Evolutionary conservation across 192 early-diverging fungal genomes (phyloP).

Genomic region (Podila epigama): DNA sequence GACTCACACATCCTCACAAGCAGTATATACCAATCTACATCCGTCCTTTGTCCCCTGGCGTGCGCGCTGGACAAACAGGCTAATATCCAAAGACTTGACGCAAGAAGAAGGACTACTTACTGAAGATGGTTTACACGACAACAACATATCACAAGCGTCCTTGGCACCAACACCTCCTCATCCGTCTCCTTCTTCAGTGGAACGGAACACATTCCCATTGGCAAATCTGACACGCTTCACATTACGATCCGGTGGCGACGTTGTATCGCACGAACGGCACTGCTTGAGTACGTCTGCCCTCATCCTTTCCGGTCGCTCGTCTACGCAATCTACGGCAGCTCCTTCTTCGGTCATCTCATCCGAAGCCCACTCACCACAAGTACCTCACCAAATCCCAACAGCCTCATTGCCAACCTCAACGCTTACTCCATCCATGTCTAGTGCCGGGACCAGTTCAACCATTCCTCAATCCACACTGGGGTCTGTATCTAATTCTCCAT

Average conservation of each 20-base stretch:
- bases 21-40: neutral
- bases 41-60: constrained; percentile 4
- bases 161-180: too few species aligned
- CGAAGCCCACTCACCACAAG: too few species aligned
- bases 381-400: neutral
- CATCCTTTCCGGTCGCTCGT: constrained; percentile 25
- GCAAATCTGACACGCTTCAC: constrained; percentile 11
- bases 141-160: neutral
- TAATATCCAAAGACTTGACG: too few species aligned
- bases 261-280: constrained; percentile 18
- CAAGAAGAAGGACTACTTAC: neutral
- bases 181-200: too few species aligned
- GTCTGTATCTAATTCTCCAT: neutral
- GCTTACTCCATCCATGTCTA: neutral
- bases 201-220: neutral
- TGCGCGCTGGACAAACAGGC: constrained; percentile 15
- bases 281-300: constrained; percentile 8
- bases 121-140: neutral
- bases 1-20: neutral
- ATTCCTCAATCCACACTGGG: neutral
- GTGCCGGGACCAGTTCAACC: neutral
- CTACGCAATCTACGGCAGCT: neutral
- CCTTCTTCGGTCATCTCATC: neutral
- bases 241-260: constrained; percentile 18
- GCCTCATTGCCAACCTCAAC: too few species aligned